Conservation (phyloP, 2,329 filamentous ascomycete genomes). For the Exutisphaerella laricina region DNA sequence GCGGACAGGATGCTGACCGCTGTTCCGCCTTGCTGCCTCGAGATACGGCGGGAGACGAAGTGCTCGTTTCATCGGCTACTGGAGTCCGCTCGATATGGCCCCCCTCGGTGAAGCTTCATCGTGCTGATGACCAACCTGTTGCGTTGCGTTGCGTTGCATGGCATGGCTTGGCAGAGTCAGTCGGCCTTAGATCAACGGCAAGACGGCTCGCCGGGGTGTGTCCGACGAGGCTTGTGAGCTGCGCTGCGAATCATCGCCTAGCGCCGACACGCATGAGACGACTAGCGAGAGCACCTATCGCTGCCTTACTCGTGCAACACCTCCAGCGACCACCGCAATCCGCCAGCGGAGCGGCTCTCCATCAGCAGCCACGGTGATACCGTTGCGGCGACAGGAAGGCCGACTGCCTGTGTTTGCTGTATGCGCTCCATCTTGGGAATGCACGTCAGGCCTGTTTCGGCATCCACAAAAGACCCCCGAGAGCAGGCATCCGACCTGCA, state of each 20-base stretch:
- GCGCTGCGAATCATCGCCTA: constrained; percentile 1
- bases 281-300: neutral
- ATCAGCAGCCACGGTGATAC: neutral
- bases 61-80: constrained; percentile 16
- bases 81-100: constrained; percentile 10
- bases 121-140: neutral
- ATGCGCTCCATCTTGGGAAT: constrained; percentile 8
- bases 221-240: constrained; percentile 4
- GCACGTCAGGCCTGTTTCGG: constrained; percentile 17
- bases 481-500: constrained; percentile 13
- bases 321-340: neutral
- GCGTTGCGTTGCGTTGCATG: constrained; percentile 5
- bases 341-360: neutral
- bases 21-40: constrained; percentile 11
- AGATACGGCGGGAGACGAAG: neutral
- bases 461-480: constrained; percentile 8
- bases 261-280: neutral
- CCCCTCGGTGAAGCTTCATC: neutral
- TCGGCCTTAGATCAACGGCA: neutral
- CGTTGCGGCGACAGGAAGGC: neutral
- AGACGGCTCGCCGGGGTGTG: neutral
- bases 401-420: constrained; percentile 17
- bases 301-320: constrained; percentile 2
- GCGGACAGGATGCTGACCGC: constrained; percentile 7
- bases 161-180: constrained; percentile 3